phyloP scores from a whole-genome alignment of 176 grass and related monocot species.

The Aegilops longissima region DNA sequence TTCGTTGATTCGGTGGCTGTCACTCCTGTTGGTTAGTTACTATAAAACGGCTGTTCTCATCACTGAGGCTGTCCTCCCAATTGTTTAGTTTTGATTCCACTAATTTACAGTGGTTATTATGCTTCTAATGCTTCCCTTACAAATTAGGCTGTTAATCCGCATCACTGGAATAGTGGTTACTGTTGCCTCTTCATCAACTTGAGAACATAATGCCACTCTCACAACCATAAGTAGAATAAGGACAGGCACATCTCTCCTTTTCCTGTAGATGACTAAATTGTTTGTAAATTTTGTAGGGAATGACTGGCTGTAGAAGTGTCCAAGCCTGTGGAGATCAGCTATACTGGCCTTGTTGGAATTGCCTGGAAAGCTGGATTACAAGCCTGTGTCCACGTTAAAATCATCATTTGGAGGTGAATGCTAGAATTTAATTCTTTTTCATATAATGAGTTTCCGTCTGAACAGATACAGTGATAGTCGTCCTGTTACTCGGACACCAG shows the following conservation, averaged over 20 bases:
- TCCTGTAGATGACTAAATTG: conserved; percentile 16
- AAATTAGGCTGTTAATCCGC: background rate
- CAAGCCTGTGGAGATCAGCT: conserved; percentile 20
- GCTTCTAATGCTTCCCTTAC: background rate
- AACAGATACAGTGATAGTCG: background rate
- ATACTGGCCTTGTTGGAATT: conserved; percentile 19
- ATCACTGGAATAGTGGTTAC: background rate
- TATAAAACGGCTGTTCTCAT: background rate
- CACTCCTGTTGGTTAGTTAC: background rate
- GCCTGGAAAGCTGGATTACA: conserved; percentile 30
- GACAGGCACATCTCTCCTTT: background rate
- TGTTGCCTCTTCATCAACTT: background rate
- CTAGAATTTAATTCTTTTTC: conserved; percentile 1
- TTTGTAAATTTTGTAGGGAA: conserved; percentile 26
- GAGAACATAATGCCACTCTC: background rate
- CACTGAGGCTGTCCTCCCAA: background rate
- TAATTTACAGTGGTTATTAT: background rate
- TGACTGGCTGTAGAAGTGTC: conserved; percentile 29
- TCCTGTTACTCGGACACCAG: background rate
- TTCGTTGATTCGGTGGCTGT: background rate
- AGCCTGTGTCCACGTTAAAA: conserved; percentile 31
- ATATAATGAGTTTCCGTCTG: background rate
- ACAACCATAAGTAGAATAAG: background rate
- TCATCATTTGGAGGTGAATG: conserved; percentile 27
- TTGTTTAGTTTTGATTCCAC: background rate